These are phyloP conservation scores for Aphelidium insulamus DNA, from an alignment of 371 early-diverging fungal genomes.

Conservation along the genomic window DNA sequence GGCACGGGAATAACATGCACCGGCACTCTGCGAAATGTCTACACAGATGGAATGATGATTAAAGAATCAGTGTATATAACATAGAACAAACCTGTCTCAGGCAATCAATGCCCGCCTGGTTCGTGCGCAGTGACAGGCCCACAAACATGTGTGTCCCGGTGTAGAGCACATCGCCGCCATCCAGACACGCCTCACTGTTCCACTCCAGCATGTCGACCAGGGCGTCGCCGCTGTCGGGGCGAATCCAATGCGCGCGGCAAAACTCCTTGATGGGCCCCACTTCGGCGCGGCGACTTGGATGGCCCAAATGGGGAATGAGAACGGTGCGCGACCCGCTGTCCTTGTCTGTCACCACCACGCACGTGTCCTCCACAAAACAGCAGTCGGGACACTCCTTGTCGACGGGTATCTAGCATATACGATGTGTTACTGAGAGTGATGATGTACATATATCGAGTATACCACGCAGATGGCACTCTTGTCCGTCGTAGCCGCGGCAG, in stretches of 20 bases:
- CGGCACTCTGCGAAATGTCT: slow-evolving; percentile 5
- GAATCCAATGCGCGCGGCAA: too few species aligned
- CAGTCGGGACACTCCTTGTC: too few species aligned
- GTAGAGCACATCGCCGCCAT: slow-evolving; percentile 14
- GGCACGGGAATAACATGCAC: slow-evolving; percentile 7
- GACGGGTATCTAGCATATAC: too few species aligned
- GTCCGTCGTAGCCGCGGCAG: too few species aligned
- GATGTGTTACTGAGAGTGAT: too few species aligned
- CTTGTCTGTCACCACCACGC: slow-evolving; percentile 7
- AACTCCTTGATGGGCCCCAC: slow-evolving; percentile 1
- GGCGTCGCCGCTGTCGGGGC: slow-evolving; percentile 4
- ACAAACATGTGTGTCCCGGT: slow-evolving; percentile 12
- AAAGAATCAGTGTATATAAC: background rate
- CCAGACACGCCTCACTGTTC: slow-evolving; percentile 8
- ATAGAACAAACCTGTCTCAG: slow-evolving; percentile 4
- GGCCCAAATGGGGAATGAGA: slow-evolving; percentile 9
- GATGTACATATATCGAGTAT: too few species aligned
- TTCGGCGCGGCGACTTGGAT: slow-evolving; percentile 9
- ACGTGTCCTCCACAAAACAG: slow-evolving; percentile 15
- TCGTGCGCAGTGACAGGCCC: slow-evolving; percentile 13
- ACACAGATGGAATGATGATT: background rate
- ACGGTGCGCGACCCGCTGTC: too few species aligned
- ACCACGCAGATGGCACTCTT: too few species aligned
- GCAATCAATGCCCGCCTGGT: slow-evolving; percentile 8
- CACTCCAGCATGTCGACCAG: slow-evolving; percentile 7